phyloP scores from a whole-genome alignment of 2,329 filamentous ascomycete species.

The Xylaria digitata region DNA sequence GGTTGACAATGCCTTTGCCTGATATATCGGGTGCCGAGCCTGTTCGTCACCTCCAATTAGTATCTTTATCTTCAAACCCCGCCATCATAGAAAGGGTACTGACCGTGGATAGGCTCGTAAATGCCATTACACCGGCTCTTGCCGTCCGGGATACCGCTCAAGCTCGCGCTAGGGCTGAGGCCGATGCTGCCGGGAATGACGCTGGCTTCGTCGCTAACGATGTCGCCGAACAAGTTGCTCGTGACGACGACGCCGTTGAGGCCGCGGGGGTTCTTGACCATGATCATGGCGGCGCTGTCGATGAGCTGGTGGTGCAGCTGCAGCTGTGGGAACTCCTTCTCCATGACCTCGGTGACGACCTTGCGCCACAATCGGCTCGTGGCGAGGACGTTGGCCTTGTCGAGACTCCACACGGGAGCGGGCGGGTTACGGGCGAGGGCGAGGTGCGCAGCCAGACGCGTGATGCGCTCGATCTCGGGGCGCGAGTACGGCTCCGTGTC shows the following conservation, averaged over 20 bases:
- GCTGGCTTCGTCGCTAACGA: slow-evolving; percentile 93
- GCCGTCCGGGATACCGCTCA: slow-evolving; percentile 87
- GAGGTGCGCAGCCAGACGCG: slow-evolving; percentile 81
- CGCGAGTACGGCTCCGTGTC: slow-evolving; percentile 91
- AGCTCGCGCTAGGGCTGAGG: slow-evolving; percentile 85
- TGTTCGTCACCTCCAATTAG: slow-evolving; percentile 24
- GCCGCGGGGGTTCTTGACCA: slow-evolving; percentile 91
- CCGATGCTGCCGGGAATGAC: slow-evolving; percentile 94
- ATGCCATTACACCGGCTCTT: slow-evolving; percentile 90
- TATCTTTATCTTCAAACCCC: not conserved
- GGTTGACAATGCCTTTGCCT: slow-evolving; percentile 91
- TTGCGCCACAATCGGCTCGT: slow-evolving; percentile 91
- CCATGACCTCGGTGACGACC: slow-evolving; percentile 85
- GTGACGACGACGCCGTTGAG: slow-evolving; percentile 93
- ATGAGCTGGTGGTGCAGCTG: slow-evolving; percentile 90
- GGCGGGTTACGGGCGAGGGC: slow-evolving; percentile 82
- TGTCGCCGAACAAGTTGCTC: slow-evolving; percentile 95
- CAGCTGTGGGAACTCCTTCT: slow-evolving; percentile 87
- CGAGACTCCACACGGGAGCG: slow-evolving; percentile 83
- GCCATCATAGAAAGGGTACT: slow-evolving; percentile 38
- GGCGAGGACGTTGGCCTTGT: slow-evolving; percentile 97
- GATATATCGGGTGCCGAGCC: slow-evolving; percentile 94
- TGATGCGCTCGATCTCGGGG: slow-evolving; percentile 87
- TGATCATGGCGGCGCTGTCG: slow-evolving; percentile 95
- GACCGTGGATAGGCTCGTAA: slow-evolving; percentile 97